Conservation (phyloP, 2,329 filamentous ascomycete species). For the Penicillium palitans region DNA sequence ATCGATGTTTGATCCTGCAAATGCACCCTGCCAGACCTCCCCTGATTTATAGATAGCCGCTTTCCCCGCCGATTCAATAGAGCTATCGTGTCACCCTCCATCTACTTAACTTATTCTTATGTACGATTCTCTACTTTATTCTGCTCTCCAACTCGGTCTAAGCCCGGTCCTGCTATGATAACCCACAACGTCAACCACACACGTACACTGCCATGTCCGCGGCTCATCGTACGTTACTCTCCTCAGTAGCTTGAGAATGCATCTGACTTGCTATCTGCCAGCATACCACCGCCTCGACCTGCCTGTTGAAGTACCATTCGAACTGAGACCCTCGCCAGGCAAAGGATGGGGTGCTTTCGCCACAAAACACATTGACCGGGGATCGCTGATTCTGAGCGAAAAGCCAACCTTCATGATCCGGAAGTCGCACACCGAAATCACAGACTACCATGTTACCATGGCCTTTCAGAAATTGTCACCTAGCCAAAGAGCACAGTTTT, state of each 20-base stretch:
- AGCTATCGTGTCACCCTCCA: neutral
- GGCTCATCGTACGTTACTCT: neutral
- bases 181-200: neutral
- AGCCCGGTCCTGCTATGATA: neutral
- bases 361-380: neutral
- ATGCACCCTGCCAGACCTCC: neutral
- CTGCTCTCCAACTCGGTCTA: neutral
- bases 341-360: conserved; percentile 1
- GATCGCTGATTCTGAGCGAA: neutral
- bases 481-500: neutral
- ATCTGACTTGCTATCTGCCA: neutral
- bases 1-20: neutral
- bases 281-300: neutral
- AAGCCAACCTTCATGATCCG: neutral
- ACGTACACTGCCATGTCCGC: neutral
- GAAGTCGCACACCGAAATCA: neutral
- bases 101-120: no score
- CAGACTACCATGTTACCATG: neutral
- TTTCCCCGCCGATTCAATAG: neutral
- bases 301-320: neutral
- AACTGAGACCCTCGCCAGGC: neutral
- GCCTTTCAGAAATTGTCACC: neutral
- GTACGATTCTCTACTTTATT: neutral
- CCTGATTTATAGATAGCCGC: neutral
- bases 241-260: neutral